Evolutionary conservation across 805 yeast genomes (phyloP), one percentile per base, ranked within the genome.

Genomic region (Maudiozyma serrabonitensis): DNA sequence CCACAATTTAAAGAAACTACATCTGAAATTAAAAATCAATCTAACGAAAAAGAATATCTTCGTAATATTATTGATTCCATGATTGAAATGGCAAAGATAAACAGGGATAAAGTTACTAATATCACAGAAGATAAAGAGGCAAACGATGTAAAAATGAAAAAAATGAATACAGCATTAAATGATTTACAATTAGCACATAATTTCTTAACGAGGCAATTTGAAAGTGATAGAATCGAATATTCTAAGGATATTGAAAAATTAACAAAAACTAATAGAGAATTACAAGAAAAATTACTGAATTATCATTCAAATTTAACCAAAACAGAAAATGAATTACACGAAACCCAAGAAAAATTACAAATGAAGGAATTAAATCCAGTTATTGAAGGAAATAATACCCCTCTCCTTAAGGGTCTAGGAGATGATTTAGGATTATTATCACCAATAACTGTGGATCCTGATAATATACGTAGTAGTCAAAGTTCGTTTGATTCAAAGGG

Each of bases 111-210:
- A 19, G 26, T 23, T 18, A 40, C 34, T 19, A 31, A 7, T 18
- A 39, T 19, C 23, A 34, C 43, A 25, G 16, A 18, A 21, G 13
- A 19, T n/a, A 5, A 43, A 45, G 35, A 34, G 28, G 16, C 16
- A 19, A 9, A 39, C 6, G 47, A 47, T 6, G 49, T 45, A 1
- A 49, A 52, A 19, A n/a, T 47, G 25, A 58, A 57, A 13, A 62
- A 55, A 19, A 68, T 77, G 56, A 74, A 73, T 54, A 78, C 84
- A 0, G 88, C 89, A 0, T 68, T 84, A 46, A 75, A 73, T 49
- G 93, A 84, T 61, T 69, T 84, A 47, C 81, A 83, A 54, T 77
- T 84, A 60, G 84, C 88, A 2, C 88, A 84, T 62, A 80, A 75
- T 52, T 84, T 82, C 59, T 67, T 84, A 48, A 74, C 83, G 2